Conservation (phyloP, 2,329 filamentous ascomycete species). For the Aspergillus neotritici region DNA sequence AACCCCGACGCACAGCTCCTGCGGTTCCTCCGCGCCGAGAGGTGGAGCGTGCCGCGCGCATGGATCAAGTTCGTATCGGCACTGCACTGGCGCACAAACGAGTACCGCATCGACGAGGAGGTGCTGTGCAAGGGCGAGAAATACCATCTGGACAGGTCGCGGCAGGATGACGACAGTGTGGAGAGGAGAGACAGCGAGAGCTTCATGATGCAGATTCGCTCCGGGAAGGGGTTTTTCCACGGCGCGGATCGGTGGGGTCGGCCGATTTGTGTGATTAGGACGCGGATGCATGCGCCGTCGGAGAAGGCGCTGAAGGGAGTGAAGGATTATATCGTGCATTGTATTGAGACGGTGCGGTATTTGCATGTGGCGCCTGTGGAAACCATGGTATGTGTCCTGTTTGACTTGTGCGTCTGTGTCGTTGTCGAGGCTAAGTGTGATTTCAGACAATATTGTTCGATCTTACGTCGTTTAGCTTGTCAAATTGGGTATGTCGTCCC, state of each 20-base stretch:
- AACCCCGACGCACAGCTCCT: constrained; percentile 77
- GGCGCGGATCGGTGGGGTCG: constrained; percentile 73
- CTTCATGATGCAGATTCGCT: constrained; percentile 71
- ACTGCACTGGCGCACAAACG: constrained; percentile 75
- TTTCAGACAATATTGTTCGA: constrained; percentile 80
- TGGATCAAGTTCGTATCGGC: constrained; percentile 85
- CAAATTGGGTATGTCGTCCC: constrained; percentile 67
- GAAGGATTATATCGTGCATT: constrained; percentile 81
- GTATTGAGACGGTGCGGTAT: constrained; percentile 82
- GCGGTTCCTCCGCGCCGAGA: constrained; percentile 72
- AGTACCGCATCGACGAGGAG: constrained; percentile 80
- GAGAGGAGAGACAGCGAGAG: constrained; percentile 62
- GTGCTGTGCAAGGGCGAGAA: constrained; percentile 71
- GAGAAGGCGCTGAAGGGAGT: constrained; percentile 76
- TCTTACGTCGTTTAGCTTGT: constrained; percentile 83
- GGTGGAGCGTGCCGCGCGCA: constrained; percentile 88
- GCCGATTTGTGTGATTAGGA: constrained; percentile 76
- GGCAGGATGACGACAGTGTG: constrained; percentile 23
- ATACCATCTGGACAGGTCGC: constrained; percentile 54
- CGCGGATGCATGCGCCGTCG: constrained; percentile 70
- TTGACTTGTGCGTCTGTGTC: neutral
- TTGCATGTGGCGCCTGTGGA: constrained; percentile 70
- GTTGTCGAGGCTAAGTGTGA: constrained; percentile 3
- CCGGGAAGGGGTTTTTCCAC: constrained; percentile 86
- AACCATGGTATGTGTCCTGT: constrained; percentile 64